A percentile compares a stretch with the other conserved stretches of the same genome.
Evolutionary conservation across 805 yeast genomes (phyloP).

Genomic region (Kregervanrija fluxuum): DNA sequence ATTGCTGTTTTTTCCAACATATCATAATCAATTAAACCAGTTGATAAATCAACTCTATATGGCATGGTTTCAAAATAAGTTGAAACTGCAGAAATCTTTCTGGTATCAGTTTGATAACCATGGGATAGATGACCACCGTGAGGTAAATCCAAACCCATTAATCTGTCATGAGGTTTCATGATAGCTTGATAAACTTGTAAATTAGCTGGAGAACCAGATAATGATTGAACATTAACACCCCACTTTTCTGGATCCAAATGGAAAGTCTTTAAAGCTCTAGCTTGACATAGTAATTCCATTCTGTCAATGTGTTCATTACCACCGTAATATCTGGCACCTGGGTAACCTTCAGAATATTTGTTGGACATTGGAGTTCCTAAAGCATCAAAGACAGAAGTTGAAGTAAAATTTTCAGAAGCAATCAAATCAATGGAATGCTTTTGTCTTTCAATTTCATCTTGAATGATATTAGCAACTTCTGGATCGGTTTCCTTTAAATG

Average conservation of each 20-base stretch:
- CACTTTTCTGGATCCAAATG: constrained; percentile 70
- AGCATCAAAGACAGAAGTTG: constrained; percentile 92
- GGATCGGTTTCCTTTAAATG: constrained; percentile 65
- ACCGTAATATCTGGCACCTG: constrained; percentile 98
- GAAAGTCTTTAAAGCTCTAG: constrained; percentile 91
- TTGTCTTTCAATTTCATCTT: constrained; percentile 85
- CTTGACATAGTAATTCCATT: constrained; percentile 87
- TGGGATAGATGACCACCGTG: constrained; percentile 99
- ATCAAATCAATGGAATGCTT: constrained; percentile 88
- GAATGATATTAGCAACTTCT: constrained; percentile 64
- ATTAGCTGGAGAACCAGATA: constrained; percentile 97
- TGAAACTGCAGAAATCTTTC: constrained; percentile 92
- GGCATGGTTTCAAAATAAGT: constrained; percentile 99
- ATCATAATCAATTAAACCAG: constrained; percentile 96
- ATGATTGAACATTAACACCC: constrained; percentile 97
- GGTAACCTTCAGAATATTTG: constrained; percentile 98
- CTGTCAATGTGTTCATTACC: constrained; percentile 96
- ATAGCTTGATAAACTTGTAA: constrained; percentile 93
- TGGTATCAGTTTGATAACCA: constrained; percentile 92
- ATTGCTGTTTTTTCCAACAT: constrained; percentile 86
- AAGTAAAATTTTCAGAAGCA: constrained; percentile 96
- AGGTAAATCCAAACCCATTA: constrained; percentile 97
- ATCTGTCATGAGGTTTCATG: constrained; percentile 90
- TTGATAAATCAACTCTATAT: constrained; percentile 83
- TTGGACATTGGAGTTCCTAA: constrained; percentile 97